Evolutionary conservation across 1,284 basidiomycete genomes (phyloP).

Genomic region (Fomitopsis betulina): DNA sequence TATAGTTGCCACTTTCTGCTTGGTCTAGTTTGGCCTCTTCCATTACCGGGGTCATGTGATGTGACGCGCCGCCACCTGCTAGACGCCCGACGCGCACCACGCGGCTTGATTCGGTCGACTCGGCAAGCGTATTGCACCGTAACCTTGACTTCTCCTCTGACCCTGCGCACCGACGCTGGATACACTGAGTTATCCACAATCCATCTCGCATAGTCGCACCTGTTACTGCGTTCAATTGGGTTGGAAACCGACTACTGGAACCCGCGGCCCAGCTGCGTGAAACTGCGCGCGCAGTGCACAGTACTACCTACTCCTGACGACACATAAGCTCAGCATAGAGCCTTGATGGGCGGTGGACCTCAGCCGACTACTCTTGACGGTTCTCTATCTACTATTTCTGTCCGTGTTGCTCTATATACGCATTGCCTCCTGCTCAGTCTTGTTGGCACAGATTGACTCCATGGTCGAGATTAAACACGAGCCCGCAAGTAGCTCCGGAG

Average conservation of each 20-base stretch:
- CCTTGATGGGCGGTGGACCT: slow-evolving; percentile 26
- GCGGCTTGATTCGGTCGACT: not conserved
- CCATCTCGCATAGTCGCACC: not conserved
- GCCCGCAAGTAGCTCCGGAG: slow-evolving; percentile 14
- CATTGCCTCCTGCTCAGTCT: not conserved
- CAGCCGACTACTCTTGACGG: slow-evolving; percentile 31
- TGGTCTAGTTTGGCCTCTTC: slow-evolving; percentile 8
- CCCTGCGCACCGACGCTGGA: not conserved
- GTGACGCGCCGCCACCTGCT: slow-evolving; percentile 17
- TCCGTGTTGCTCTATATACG: slow-evolving; percentile 22
- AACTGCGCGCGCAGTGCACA: slow-evolving; percentile 7
- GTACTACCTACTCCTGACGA: slow-evolving; percentile 7
- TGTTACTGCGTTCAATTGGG: not conserved
- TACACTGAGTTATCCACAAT: too few species aligned
- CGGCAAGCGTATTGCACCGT: not conserved
- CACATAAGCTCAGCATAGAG: slow-evolving; percentile 9
- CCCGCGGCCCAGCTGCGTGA: not conserved
- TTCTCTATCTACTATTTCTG: slow-evolving; percentile 39
- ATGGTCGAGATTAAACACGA: slow-evolving; percentile 77
- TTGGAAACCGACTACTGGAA: too few species aligned
- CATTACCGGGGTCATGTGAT: slow-evolving; percentile 12
- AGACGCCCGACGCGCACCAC: slow-evolving; percentile 1
- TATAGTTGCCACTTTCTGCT: slow-evolving; percentile 28
- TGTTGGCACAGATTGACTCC: slow-evolving; percentile 46
- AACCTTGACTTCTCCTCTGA: not conserved